Evolutionary conservation across 208 protist species (phyloP), one percentile per base, ranked within the genome.

Genomic region (Herpetomonas tarakana): DNA sequence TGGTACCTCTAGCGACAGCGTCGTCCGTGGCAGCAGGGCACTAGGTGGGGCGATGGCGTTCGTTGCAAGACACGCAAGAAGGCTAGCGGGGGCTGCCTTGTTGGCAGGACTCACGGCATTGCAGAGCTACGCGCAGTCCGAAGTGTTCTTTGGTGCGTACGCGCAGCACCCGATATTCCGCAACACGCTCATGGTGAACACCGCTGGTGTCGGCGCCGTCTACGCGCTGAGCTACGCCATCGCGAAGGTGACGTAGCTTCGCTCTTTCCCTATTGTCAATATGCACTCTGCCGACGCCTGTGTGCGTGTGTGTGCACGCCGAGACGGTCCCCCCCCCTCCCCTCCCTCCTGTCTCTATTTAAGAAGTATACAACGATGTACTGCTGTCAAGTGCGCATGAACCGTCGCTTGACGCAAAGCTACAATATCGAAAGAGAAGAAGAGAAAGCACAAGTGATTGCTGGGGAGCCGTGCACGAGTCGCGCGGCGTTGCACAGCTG

Each of bases 111-210:
- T 71, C n/a, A 68, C 66, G 22, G 62, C 71, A 6, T 18, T 65
- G 7, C 38, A 86, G 21, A 82, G 79, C 58, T 74, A 74, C 16
- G 62, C 68, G 19, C 77, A 91, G 58, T 83, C 81, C 21, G 82
- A 90, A 60, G 74, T 94, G 1, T 91, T 90, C 62, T 91, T 83
- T 57, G 88, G 88, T 7, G 75, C 83, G 11, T 94, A 94, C 74
- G 65, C 78, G 35, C 74, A 73, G 30, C 19, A 50, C 1, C 41
- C 60, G 11, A 71, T 69, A 21, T 38, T 76, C 19, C 16, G 78
- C 7, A 72, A 72, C 26, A 60, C 76, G 0, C 64, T 65, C 19
- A 28, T 71, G 4, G 67, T 62, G 11, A 89, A 88, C 57, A 46
- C 75, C 0, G 60, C 51, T 1, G 78, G 72, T 1, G 63, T 81